Base-by-base conservation (phyloP, 192 early-diverging fungal species). In the Kickxella alabastrina region DNA sequence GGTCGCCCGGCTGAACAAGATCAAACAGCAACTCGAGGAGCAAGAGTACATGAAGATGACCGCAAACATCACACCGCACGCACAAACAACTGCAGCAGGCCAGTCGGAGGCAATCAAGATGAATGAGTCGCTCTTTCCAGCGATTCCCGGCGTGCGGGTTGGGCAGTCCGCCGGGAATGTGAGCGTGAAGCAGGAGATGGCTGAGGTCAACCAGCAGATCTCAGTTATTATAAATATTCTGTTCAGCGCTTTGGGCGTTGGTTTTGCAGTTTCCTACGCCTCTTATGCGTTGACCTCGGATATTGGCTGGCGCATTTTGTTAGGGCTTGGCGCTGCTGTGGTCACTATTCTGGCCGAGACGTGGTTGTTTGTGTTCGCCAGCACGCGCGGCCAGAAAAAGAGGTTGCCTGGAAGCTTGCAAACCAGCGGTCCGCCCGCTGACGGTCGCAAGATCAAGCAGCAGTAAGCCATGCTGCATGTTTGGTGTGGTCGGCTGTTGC, bases 261-360 rank as follows among this genome's bases (percentile, higher is more conserved):
- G 72, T 1, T 75, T 75, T 54, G 72, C 72, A 9, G 65, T 75
- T 2, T 49, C 52, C 4, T 75, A 75, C 39, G 72, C 65, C 8
- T 68, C 65, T 4, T 75, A 75, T 50, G 65, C 72, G 26, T 32
- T 75, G 40, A 68, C 65, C 4, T 39, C 45, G 2, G 62, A 75
- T n/a, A 52, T 75, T 22, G 72, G 65, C 10, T 68, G 57, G 54
- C 56, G 72, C 4, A 51, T 75, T 5, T 29, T 75, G 54, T 31
- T 75, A 32, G 72, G 56, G 0, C 41, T 75, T 14, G 44, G 44
- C 2, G 60, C 72, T 17, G 72, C 65, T 0, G 13, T 64, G 12
- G 42, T 58, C 18, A 60, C 54, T 15, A 19, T 43, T 15, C 18
- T 65, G 12, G 72, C 72, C 9, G 72, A 75, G 29, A 49, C 61